These are phyloP conservation scores for Wickerhamiella domercqiae DNA, from an alignment of 805 yeast genomes.

Conservation along the genomic window DNA sequence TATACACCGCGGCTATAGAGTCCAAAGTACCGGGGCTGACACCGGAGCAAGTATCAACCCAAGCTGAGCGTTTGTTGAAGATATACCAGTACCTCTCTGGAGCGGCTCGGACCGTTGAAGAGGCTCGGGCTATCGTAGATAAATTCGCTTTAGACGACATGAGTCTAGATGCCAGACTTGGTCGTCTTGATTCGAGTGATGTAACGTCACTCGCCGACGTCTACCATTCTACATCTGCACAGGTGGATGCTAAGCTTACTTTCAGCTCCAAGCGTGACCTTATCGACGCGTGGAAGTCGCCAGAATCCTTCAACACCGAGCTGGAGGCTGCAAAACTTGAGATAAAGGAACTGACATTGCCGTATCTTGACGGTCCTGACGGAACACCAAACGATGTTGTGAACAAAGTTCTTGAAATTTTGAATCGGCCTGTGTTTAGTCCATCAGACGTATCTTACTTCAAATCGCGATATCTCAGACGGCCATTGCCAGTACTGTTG, in stretches of 20 bases:
- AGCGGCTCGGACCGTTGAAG: slow-evolving; percentile 37
- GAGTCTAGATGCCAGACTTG: slow-evolving; percentile 23
- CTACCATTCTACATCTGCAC: slow-evolving; percentile 25
- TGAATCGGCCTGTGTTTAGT: slow-evolving; percentile 29
- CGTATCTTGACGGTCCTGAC: slow-evolving; percentile 10
- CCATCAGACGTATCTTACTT: slow-evolving; percentile 26
- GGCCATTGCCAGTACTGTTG: slow-evolving; percentile 37
- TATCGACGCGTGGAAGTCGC: slow-evolving; percentile 3
- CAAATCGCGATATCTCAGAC: slow-evolving; percentile 37
- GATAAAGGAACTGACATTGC: slow-evolving; percentile 14
- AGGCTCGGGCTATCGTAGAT: slow-evolving; percentile 46
- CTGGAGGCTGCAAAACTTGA: slow-evolving; percentile 7
- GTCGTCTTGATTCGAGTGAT: slow-evolving; percentile 24
- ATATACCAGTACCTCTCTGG: slow-evolving; percentile 41
- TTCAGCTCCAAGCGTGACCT: slow-evolving; percentile 27
- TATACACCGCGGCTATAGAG: slow-evolving; percentile 24
- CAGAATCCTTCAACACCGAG: slow-evolving; percentile 1
- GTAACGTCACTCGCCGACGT: slow-evolving; percentile 22
- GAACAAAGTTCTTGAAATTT: slow-evolving; percentile 25
- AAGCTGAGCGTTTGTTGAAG: slow-evolving; percentile 36
- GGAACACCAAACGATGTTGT: slow-evolving; percentile 27
- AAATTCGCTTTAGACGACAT: slow-evolving; percentile 29
- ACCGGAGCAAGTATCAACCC: slow-evolving; percentile 21
- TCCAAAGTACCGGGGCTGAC: slow-evolving; percentile 16
- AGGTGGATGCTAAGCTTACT: slow-evolving; percentile 21